A percentile compares a stretch with the other conserved stretches of the same genome.
These are phyloP conservation scores for Globisporangium nagaii DNA, from an alignment of 352 stramenopile species.

Conservation along the genomic window DNA sequence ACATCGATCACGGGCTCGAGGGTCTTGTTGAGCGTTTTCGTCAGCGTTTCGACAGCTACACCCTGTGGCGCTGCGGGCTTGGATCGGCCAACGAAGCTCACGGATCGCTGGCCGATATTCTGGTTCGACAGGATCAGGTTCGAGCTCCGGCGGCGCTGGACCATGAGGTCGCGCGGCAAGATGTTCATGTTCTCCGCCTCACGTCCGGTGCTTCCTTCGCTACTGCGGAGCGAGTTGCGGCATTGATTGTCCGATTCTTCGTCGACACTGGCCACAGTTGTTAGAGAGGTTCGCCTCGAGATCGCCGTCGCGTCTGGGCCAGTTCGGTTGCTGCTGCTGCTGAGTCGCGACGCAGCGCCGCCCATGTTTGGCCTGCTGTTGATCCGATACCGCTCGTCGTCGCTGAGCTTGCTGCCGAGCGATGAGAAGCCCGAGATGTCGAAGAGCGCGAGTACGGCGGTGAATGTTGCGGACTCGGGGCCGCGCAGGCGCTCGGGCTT, in stretches of 20 bases:
- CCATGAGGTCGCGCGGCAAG: slow-evolving; percentile 15
- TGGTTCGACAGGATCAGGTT: slow-evolving; percentile 10
- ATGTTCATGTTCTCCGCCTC: slow-evolving; percentile 10
- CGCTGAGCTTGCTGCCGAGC: slow-evolving; percentile 64
- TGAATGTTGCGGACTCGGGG: slow-evolving; percentile 42
- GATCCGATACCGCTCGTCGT: slow-evolving; percentile 49
- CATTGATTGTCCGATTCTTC: not conserved
- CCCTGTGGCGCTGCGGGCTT: slow-evolving; percentile 49
- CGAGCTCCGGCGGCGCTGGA: not conserved
- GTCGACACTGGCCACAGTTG: not conserved
- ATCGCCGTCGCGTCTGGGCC: not conserved
- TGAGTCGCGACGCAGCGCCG: not conserved
- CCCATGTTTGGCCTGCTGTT: slow-evolving; percentile 9
- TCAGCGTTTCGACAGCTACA: slow-evolving; percentile 66
- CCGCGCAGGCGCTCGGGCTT: slow-evolving; percentile 39
- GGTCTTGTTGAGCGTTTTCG: slow-evolving; percentile 73
- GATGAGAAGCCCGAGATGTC: slow-evolving; percentile 86
- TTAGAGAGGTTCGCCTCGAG: not conserved
- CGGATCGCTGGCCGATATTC: slow-evolving; percentile 12
- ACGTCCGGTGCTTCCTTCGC: slow-evolving; percentile 4
- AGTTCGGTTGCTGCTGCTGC: too few species aligned
- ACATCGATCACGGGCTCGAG: slow-evolving; percentile 75
- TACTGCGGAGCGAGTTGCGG: slow-evolving; percentile 1
- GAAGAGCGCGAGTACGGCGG: slow-evolving; percentile 71
- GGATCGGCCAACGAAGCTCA: slow-evolving; percentile 45